Conservation (phyloP, 2,329 filamentous ascomycete species). For the Hypoxylon sp. region DNA sequence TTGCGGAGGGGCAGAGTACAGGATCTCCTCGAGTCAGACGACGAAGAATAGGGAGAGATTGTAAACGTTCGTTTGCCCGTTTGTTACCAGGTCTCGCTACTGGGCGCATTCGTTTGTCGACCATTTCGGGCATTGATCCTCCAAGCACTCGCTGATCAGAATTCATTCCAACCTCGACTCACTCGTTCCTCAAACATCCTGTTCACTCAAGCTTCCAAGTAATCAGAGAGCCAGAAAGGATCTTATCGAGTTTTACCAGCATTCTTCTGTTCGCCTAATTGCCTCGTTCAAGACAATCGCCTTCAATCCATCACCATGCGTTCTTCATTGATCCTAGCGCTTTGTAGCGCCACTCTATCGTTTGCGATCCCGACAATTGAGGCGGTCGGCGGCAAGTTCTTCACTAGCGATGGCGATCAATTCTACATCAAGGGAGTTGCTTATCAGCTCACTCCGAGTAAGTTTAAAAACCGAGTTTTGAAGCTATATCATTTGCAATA, state of each 20-base stretch:
- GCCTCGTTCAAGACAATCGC: slow-evolving; percentile 12
- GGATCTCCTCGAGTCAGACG: slow-evolving; percentile 24
- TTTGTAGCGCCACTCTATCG: slow-evolving; percentile 54
- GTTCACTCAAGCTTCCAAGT: slow-evolving; percentile 12
- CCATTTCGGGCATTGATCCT: slow-evolving; percentile 18
- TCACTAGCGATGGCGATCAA: slow-evolving; percentile 82
- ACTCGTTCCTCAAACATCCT: slow-evolving; percentile 29
- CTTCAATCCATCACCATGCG: slow-evolving; percentile 54
- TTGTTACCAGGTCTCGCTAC: slow-evolving; percentile 19
- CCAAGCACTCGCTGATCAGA: slow-evolving; percentile 27
- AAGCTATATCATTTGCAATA: not conserved
- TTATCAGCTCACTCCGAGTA: slow-evolving; percentile 69
- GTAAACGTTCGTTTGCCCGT: slow-evolving; percentile 37
- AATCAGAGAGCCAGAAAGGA: slow-evolving; percentile 10
- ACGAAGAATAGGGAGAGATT: slow-evolving; percentile 22
- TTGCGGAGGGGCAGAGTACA: slow-evolving; percentile 27
- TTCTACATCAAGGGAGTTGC: slow-evolving; percentile 90
- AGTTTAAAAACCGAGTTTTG: slow-evolving; percentile 36
- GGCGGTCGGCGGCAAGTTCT: slow-evolving; percentile 84
- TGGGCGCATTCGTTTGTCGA: slow-evolving; percentile 39
- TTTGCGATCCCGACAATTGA: slow-evolving; percentile 64
- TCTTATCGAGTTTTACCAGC: not conserved
- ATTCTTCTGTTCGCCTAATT: slow-evolving; percentile 6
- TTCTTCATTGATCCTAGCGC: slow-evolving; percentile 52
- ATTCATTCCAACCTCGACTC: slow-evolving; percentile 32